These are phyloP conservation scores for Citrus medica DNA, from an alignment of 345 rosid species.

Conservation along the genomic window DNA sequence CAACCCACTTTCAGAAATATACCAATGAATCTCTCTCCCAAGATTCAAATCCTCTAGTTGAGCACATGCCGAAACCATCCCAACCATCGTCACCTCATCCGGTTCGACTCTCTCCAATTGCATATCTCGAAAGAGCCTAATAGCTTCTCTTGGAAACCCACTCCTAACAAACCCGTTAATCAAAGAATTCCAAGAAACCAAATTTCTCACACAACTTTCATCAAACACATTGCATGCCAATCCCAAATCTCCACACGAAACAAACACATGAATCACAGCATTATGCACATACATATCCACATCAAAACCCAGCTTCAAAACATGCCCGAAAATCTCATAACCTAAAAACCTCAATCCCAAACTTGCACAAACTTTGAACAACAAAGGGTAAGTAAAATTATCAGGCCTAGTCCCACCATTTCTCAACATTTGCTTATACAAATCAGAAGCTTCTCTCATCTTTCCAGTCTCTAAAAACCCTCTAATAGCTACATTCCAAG, in stretches of 20 bases:
- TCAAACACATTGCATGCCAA: conserved; percentile 73
- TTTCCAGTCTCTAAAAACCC: conserved; percentile 49
- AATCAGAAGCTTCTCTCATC: conserved; percentile 33
- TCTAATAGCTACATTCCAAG: conserved; percentile 78
- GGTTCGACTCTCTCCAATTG: conserved; percentile 42
- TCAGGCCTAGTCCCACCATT: conserved; percentile 54
- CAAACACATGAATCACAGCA: conserved; percentile 57
- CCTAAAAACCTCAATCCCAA: conserved; percentile 42
- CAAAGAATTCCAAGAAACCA: conserved; percentile 88
- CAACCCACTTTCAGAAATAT: conserved; percentile 38
- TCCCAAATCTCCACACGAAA: conserved; percentile 48
- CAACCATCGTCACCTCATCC: conserved; percentile 86
- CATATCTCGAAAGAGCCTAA: conserved; percentile 48
- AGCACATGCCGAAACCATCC: conserved; percentile 57
- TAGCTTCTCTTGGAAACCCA: conserved; percentile 45
- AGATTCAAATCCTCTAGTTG: conserved; percentile 51
- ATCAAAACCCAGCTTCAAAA: conserved; percentile 56
- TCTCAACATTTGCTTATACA: conserved; percentile 66
- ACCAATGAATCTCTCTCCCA: conserved; percentile 57
- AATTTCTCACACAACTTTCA: conserved; percentile 63
- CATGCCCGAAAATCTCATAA: conserved; percentile 59
- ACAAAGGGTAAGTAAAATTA: conserved; percentile 64
- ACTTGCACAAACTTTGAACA: conserved; percentile 57
- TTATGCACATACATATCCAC: conserved; percentile 60
- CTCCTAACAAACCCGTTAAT: conserved; percentile 72